Evolutionary conservation across 208 protist genomes (phyloP).

Genomic region (Acanthamoeba quina): DNA sequence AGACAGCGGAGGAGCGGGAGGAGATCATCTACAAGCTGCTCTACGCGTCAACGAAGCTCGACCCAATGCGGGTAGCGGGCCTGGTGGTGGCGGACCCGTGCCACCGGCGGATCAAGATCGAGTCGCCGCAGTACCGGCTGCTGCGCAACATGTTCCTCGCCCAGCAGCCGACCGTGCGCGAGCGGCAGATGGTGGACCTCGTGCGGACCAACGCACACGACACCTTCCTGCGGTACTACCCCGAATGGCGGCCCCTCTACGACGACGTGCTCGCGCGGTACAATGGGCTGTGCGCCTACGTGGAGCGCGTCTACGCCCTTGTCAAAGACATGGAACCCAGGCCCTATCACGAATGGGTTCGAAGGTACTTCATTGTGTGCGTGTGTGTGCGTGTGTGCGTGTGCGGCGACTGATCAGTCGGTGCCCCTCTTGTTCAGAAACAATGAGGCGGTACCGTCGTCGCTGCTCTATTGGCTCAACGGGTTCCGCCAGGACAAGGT

Average conservation of each 20-base stretch:
- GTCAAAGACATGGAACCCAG: conserved; percentile 21
- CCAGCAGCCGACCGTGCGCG: conserved; percentile 40
- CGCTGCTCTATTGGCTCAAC: conserved; percentile 55
- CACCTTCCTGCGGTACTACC: conserved; percentile 8
- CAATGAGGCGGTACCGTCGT: conserved; percentile 6
- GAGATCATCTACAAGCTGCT: conserved; percentile 28
- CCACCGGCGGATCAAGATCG: conserved; percentile 6
- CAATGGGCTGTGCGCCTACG: background rate
- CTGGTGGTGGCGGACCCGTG: background rate
- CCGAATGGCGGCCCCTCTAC: conserved; percentile 18
- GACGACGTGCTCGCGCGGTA: conserved; percentile 15
- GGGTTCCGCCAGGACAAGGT: conserved; percentile 34
- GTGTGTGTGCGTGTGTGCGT: background rate
- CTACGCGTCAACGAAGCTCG: conserved; percentile 27
- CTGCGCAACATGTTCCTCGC: conserved; percentile 62
- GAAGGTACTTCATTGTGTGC: background rate
- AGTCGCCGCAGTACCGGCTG: conserved; percentile 50
- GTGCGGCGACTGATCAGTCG: background rate
- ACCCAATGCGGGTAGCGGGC: conserved; percentile 20
- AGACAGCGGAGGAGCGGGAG: background rate
- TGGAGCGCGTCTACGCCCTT: background rate
- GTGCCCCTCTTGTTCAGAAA: background rate
- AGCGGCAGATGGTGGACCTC: conserved; percentile 48
- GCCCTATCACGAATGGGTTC: conserved; percentile 26
- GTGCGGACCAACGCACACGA: background rate